Conservation (phyloP, 257 asterid genomes). For the Solanum sitiens region DNA sequence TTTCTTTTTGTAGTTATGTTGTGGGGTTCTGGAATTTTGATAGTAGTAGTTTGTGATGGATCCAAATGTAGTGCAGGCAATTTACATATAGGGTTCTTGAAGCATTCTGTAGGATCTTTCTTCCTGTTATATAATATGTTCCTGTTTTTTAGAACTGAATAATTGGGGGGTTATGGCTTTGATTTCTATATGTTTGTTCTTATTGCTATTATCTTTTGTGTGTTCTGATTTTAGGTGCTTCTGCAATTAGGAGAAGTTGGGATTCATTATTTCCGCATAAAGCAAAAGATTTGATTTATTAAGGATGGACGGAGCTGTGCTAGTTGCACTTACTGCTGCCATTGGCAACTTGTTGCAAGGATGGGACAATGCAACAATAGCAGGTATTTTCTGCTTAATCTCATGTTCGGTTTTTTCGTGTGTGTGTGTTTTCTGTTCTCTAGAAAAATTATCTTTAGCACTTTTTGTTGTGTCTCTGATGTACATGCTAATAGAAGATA, state of each 20-base stretch:
- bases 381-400: slow-evolving; percentile 36
- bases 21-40: background rate
- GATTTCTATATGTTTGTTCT: background rate
- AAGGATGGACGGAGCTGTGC: slow-evolving; percentile 75
- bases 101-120: background rate
- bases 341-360: slow-evolving; percentile 92
- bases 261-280: background rate
- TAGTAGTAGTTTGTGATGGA: background rate
- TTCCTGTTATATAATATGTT: background rate
- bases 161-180: background rate
- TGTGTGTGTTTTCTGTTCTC: background rate
- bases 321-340: slow-evolving; percentile 78
- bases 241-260: background rate
- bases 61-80: background rate
- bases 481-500: background rate
- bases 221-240: background rate
- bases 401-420: background rate
- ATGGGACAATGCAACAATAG: slow-evolving; percentile 99
- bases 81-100: background rate
- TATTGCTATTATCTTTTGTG: background rate
- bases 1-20: background rate
- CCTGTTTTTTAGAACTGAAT: background rate
- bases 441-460: background rate
- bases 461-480: background rate
- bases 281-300: background rate